A percentile compares a stretch with the other conserved stretches of the same genome.
Evolutionary conservation across 768 basidiomycete species (phyloP).

Genomic region (Naematelia encephala): DNA sequence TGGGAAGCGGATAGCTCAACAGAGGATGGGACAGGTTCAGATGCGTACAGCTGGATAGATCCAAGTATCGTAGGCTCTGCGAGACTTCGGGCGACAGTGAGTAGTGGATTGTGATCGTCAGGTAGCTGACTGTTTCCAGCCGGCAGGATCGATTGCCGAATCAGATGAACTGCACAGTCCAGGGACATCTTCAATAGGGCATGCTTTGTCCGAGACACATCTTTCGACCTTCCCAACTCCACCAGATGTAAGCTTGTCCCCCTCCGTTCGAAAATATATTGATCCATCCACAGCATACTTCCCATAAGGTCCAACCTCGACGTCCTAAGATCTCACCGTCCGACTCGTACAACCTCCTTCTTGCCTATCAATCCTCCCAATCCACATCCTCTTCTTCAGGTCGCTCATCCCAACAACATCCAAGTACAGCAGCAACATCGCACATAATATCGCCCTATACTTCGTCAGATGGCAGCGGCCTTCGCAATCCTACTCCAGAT

Average conservation of each 20-base stretch:
- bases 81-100: slow-evolving; percentile 23
- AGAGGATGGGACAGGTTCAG: slow-evolving; percentile 19
- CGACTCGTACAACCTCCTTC: slow-evolving; percentile 36
- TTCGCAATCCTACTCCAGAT: slow-evolving; percentile 27
- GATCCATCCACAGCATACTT: not conserved
- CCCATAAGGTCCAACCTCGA: too few relatives aligned
- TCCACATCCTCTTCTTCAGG: slow-evolving; percentile 10
- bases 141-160: not conserved
- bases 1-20: slow-evolving; percentile 33
- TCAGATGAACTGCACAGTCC: slow-evolving; percentile 3
- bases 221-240: slow-evolving; percentile 2
- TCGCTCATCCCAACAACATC: slow-evolving; percentile 1
- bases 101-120: too few relatives aligned
- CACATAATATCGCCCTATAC: slow-evolving; percentile 5
- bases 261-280: too few relatives aligned
- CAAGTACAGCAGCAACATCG: not conserved
- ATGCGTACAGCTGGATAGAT: slow-evolving; percentile 42
- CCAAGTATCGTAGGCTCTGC: slow-evolving; percentile 33
- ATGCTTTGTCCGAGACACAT: not conserved
- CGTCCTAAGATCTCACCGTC: slow-evolving; percentile 17
- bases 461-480: slow-evolving; percentile 4
- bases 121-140: too few relatives aligned
- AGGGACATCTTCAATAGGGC: not conserved
- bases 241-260: slow-evolving; percentile 6
- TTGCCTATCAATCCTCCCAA: slow-evolving; percentile 32